A percentile compares a stretch with the other conserved stretches of the same genome.
Evolutionary conservation across 2,329 filamentous ascomycete genomes (phyloP).

Genomic region (Nemania abortiva): DNA sequence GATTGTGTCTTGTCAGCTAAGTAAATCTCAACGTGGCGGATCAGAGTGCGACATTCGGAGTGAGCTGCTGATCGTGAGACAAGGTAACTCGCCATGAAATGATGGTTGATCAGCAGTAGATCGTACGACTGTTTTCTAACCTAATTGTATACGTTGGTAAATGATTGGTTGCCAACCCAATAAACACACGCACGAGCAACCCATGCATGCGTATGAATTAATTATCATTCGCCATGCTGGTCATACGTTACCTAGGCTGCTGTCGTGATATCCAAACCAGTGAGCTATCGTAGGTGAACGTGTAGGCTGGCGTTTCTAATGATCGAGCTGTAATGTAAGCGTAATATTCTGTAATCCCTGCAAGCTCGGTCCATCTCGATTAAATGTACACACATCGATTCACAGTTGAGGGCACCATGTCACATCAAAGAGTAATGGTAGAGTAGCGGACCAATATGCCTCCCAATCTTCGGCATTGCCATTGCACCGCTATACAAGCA

Average conservation of each 20-base stretch:
- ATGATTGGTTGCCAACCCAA: background rate
- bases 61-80: background rate
- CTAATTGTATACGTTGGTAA: background rate
- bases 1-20: background rate
- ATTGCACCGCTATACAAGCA: constrained; percentile 43
- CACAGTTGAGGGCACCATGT: background rate
- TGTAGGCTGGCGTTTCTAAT: too few species aligned
- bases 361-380: background rate
- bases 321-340: background rate
- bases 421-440: background rate
- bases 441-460: constrained; percentile 49
- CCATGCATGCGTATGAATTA: background rate
- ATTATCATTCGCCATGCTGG: background rate
- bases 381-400: background rate
- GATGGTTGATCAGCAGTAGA: constrained; percentile 13
- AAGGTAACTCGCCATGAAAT: constrained; percentile 10
- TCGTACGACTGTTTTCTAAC: constrained; percentile 18
- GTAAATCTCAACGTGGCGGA: background rate
- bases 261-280: background rate
- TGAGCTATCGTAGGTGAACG: too few species aligned
- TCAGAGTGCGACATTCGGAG: background rate
- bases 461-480: constrained; percentile 44
- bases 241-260: background rate
- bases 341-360: background rate
- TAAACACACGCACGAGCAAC: background rate